These are phyloP conservation scores for Trichophyton verrucosum DNA, from an alignment of 2,329 filamentous ascomycete genomes.

Conservation along the genomic window DNA sequence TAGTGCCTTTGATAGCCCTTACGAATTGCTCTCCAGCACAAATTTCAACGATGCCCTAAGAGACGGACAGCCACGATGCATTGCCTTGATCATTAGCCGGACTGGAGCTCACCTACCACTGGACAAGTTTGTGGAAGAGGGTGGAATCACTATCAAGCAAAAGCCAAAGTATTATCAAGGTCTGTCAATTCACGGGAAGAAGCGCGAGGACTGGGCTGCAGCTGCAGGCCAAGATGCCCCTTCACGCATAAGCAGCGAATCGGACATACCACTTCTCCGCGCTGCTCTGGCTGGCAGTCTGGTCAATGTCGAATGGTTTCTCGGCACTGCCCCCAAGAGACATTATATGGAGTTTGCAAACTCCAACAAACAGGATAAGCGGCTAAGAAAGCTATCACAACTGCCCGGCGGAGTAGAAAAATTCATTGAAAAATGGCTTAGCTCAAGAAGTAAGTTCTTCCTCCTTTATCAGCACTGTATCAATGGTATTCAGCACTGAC, in stretches of 20 bases:
- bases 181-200: constrained; percentile 58
- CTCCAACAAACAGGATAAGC: constrained; percentile 47
- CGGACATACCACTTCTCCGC: constrained; percentile 17
- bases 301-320: constrained; percentile 63
- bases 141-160: constrained; percentile 36
- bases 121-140: constrained; percentile 52
- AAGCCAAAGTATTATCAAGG: constrained; percentile 57
- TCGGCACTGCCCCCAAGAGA: constrained; percentile 56
- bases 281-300: constrained; percentile 39
- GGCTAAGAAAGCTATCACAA: constrained; percentile 49
- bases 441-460: constrained; percentile 36
- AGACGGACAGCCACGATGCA: constrained; percentile 20
- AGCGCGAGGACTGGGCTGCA: constrained; percentile 57
- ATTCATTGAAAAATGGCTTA: constrained; percentile 42
- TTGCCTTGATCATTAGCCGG: constrained; percentile 1
- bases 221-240: constrained; percentile 31
- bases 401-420: constrained; percentile 51
- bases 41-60: constrained; percentile 33
- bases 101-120: constrained; percentile 57
- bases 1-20: neutral
- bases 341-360: constrained; percentile 59
- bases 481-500: neutral
- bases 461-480: neutral
- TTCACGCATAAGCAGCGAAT: neutral
- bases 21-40: neutral